Evolutionary conservation across 2,329 filamentous ascomycete genomes (phyloP).

Genomic region (Fusarium verticillioides): DNA sequence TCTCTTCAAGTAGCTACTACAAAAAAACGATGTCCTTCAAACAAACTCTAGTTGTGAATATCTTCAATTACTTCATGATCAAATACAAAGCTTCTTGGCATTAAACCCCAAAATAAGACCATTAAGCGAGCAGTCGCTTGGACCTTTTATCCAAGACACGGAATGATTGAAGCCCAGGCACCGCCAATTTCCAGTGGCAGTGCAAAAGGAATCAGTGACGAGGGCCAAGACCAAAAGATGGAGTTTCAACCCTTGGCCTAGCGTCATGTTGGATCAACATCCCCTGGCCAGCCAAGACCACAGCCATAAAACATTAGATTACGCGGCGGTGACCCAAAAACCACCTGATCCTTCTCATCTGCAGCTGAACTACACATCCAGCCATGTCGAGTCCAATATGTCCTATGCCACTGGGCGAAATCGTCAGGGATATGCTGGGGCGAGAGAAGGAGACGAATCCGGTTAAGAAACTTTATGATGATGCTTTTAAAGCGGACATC

Average conservation of each 20-base stretch:
- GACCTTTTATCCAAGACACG: neutral
- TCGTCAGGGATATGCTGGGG: slow-evolving; percentile 19
- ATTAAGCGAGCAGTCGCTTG: neutral
- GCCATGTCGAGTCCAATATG: slow-evolving; percentile 26
- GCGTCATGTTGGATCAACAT: slow-evolving; percentile 4
- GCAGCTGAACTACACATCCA: neutral
- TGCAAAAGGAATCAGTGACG: neutral
- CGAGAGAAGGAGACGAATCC: slow-evolving; percentile 26
- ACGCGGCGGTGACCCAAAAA: neutral
- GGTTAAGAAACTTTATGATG: slow-evolving; percentile 26
- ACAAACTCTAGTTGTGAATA: neutral
- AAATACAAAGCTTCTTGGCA: neutral
- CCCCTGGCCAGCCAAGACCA: slow-evolving; percentile 12
- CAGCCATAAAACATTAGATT: neutral
- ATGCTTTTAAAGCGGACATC: slow-evolving; percentile 31
- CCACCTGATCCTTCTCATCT: neutral
- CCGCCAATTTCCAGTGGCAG: slow-evolving; percentile 1
- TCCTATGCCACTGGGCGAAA: slow-evolving; percentile 22
- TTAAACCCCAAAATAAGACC: neutral
- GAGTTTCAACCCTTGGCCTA: slow-evolving; percentile 3
- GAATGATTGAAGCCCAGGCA: neutral
- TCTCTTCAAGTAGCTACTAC: neutral
- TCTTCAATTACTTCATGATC: neutral
- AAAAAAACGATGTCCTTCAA: neutral
- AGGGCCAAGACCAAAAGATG: slow-evolving; percentile 4